Evolutionary conservation across 108 stramenopile genomes (phyloP), one percentile per base, ranked within the genome.

Genomic region (Pseudonitzschia delicatissima): DNA sequence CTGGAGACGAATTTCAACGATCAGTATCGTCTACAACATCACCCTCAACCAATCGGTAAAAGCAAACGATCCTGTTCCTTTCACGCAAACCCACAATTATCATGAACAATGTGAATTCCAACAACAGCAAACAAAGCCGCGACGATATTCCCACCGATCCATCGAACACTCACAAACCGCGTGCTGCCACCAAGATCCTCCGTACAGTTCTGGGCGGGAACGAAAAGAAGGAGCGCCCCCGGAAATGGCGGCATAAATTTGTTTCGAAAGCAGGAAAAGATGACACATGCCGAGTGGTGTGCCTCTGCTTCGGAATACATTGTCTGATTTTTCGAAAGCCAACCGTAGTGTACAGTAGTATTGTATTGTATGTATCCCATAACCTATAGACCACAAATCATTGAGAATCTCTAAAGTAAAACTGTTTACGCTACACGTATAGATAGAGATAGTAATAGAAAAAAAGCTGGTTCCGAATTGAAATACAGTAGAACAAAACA

Each of bases 201-300:
- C 50, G 21, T 23, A 28, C 20, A 3, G 11, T 51, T 12, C 27
- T 51, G 50, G 1, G 50, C 27, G 50, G 50, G 4, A 28, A 13
- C 21, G 42, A n/a, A n/a, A n/a, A n/a, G n/a, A n/a, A n/a, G n/a
- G n/a, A n/a, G 7, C 7, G 5, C n/a, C n/a, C 17, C 42, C 7
- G 42, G 17, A 3, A 44, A 44, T 44, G 6, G 1, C 42, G 6
- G n/a, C n/a, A 7, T 7, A 2, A n/a, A n/a, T 34, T 4, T 20
- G 13, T 20, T 20, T 33, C 32, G 35, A 44, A 44, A 44, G 42
- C 7, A 3, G 42, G 17, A 44, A 58, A 13, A 58, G 15, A 58
- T 58, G 57, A 58, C 57, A 5, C 57, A 58, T 58, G 57, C 57
- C n/a, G 57, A 58, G 20, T 58, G 57, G 57, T 58, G 57, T 15